Base-by-base conservation (phyloP, 768 basidiomycete genomes). In the Boletus pseudo-olivaceus region DNA sequence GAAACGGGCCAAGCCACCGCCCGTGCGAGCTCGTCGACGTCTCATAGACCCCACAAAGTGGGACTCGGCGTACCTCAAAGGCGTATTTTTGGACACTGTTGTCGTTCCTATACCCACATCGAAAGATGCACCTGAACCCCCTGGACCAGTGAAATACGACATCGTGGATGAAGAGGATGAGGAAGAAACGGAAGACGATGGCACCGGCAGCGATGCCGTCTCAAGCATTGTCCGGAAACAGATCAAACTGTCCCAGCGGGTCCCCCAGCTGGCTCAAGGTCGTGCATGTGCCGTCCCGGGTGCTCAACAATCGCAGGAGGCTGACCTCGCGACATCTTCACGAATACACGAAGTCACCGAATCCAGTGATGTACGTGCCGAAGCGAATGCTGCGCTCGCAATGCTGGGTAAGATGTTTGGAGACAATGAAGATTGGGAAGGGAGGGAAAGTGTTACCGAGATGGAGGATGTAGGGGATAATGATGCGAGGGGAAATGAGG, bases 41-140 rank as follows among this genome's bases (percentile, higher is more conserved):
- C 83, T 77, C 42, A 91, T 93, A 59, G 90, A 93, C 62, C 84
- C 89, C 59, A 79, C 81, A 15, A 77, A 78, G 47, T 92, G 82
- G 76, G 86, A 83, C 23, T 85, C 87, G 40, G 75, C 76, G 17
- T 84, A 90, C 67, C 61, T 91, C 61, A 87, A 81, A 53, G 90
- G 88, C 4, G 69, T 80, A 23, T 87, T 89, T 68, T 62, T 91
- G 61, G 85, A 83, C 34, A 62, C 68, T 55, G 51, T 69, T 47
- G 27, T 55, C 11, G 43, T 63, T 1, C 40, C 50, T 14, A 39
- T 51, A 1, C 26, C 47, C 6, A 2, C 42, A 15, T n/a, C 49
- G 7, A 33, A 33, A 14, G 34, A 53, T 11, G 12, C 7, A 8
- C n/a, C n/a, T 3, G 49, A 53, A 14, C 1, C n/a, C 3, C 1